These are phyloP conservation scores for Fomitopsis betulina DNA, from an alignment of 1,284 basidiomycete genomes.

Conservation along the genomic window DNA sequence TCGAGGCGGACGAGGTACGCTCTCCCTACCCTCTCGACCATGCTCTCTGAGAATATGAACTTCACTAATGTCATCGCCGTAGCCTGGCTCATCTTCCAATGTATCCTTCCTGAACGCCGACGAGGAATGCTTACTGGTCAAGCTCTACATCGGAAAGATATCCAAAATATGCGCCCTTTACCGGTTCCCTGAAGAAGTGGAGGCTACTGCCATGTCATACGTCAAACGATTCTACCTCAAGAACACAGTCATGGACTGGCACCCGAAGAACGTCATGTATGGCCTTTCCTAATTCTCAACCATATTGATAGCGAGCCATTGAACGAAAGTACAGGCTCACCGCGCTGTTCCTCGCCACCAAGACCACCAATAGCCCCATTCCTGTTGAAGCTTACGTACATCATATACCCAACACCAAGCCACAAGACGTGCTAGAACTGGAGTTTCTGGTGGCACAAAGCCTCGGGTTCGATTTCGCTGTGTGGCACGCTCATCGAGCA, in stretches of 20 bases:
- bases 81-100: slow-evolving; percentile 65
- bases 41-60: no score
- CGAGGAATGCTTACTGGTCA: slow-evolving; percentile 88
- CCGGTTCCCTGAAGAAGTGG: slow-evolving; percentile 87
- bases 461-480: slow-evolving; percentile 88
- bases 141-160: slow-evolving; percentile 88
- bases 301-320: neutral
- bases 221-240: slow-evolving; percentile 96
- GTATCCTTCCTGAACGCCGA: slow-evolving; percentile 73
- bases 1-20: slow-evolving; percentile 78
- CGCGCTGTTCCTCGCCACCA: slow-evolving; percentile 91
- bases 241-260: slow-evolving; percentile 99
- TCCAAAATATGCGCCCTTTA: slow-evolving; percentile 82
- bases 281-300: slow-evolving; percentile 23
- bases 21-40: slow-evolving; percentile 8
- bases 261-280: slow-evolving; percentile 97
- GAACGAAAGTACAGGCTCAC: slow-evolving; percentile 67
- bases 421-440: slow-evolving; percentile 83
- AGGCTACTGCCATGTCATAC: slow-evolving; percentile 88
- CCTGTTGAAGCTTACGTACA: slow-evolving; percentile 81
- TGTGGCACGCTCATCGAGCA: slow-evolving; percentile 88
- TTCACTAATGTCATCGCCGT: slow-evolving; percentile 10
- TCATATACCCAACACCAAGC: slow-evolving; percentile 74
- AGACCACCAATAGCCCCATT: slow-evolving; percentile 93
- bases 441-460: slow-evolving; percentile 96